These are phyloP conservation scores for Lipomyces lipofer DNA, from an alignment of 805 yeast genomes.

Conservation along the genomic window DNA sequence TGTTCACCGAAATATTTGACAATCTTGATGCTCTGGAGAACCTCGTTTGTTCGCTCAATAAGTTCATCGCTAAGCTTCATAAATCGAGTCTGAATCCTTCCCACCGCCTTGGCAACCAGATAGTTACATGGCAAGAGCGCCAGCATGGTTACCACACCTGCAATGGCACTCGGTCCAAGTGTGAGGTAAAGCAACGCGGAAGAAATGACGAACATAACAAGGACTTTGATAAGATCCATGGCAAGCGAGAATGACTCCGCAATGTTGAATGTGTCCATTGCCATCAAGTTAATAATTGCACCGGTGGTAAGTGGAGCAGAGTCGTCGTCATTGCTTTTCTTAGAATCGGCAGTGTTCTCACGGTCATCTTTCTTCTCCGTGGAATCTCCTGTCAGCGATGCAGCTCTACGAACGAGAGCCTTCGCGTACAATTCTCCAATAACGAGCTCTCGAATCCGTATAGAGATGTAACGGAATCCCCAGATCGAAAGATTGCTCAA, in stretches of 20 bases:
- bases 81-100: slow-evolving; percentile 65
- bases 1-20: slow-evolving; percentile 73
- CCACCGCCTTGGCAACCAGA: slow-evolving; percentile 59
- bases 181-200: slow-evolving; percentile 7
- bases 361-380: slow-evolving; percentile 1
- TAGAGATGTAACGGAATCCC: slow-evolving; percentile 87
- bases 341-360: too few species aligned
- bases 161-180: slow-evolving; percentile 19
- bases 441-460: slow-evolving; percentile 81
- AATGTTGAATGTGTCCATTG: slow-evolving; percentile 39
- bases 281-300: slow-evolving; percentile 60
- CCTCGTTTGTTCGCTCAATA: slow-evolving; percentile 87
- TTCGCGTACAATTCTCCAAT: slow-evolving; percentile 90
- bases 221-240: slow-evolving; percentile 42
- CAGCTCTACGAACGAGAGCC: slow-evolving; percentile 71
- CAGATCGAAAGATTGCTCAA: slow-evolving; percentile 77
- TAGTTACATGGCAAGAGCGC: slow-evolving; percentile 67
- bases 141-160: slow-evolving; percentile 12
- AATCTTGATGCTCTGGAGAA: slow-evolving; percentile 86
- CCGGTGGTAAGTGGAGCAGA: slow-evolving; percentile 8
- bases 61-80: slow-evolving; percentile 82
- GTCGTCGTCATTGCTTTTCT: slow-evolving; percentile 14
- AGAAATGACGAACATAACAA: slow-evolving; percentile 8
- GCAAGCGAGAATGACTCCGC: slow-evolving; percentile 11
- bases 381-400: background rate